Evolutionary conservation across 768 basidiomycete species (phyloP).

Genomic region (Lentinula aciculospora): DNA sequence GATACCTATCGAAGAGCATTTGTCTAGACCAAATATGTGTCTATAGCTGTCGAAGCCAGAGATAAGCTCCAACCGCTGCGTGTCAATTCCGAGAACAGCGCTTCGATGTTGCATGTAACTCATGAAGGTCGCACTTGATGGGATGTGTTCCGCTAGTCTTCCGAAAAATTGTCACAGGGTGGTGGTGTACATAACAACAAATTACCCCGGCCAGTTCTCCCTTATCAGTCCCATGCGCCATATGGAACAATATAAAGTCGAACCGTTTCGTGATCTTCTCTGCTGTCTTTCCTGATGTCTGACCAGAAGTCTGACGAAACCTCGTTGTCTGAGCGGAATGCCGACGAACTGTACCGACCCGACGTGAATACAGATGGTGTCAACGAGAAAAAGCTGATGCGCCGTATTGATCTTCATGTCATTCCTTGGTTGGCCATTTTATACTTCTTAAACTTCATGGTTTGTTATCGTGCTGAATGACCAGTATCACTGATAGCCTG

Average conservation of each 20-base stretch:
- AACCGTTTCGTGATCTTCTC: neutral
- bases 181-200: neutral
- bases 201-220: neutral
- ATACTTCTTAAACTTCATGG: slow-evolving; percentile 69
- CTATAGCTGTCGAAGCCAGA: neutral
- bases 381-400: slow-evolving; percentile 48
- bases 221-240: neutral
- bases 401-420: slow-evolving; percentile 61
- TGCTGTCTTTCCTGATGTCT: neutral
- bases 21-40: slow-evolving; percentile 23
- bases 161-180: neutral
- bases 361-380: slow-evolving; percentile 48
- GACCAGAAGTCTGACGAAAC: neutral
- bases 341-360: slow-evolving; percentile 34
- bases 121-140: neutral
- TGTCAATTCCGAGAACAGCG: neutral
- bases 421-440: slow-evolving; percentile 74
- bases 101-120: neutral
- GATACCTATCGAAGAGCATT: slow-evolving; percentile 67
- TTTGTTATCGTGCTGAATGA: neutral
- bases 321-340: neutral
- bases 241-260: neutral
- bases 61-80: neutral
- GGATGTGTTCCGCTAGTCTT: neutral
- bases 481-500: neutral